Evolutionary conservation across 495 filamentous ascomycete species (phyloP), one percentile per base, ranked within the genome.

Genomic region (Lasiosphaeria ovina): DNA sequence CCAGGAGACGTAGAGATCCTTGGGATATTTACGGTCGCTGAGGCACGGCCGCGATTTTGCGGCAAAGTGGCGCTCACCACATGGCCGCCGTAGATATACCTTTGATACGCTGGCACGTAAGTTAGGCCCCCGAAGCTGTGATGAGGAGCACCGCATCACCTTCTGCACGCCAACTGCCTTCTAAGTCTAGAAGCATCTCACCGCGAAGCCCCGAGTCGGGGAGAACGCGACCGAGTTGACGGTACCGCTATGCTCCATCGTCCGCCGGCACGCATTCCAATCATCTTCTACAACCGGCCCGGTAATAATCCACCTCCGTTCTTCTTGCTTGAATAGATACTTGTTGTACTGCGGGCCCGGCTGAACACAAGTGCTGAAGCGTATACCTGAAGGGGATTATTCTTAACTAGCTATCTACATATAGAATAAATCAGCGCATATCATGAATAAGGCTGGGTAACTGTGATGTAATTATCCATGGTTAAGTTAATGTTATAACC

Each of bases 231-330:
- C 54, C 12, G 55, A 58, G n/a, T 36, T 58, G 55, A 58, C 55
- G 24, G 4, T 24, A 50, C 45, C 32, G 55, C 44, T 58, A 58
- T 58, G 55, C 53, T 52, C 55, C 12, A 58, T n/a, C 55, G 55
- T 58, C 44, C 45, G 57, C 34, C 11, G 17, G 57, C 57, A 59
- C 17, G 57, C 57, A 59, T 59, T 59, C 57, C 57, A 59, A 45
- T 59, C 38, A 16, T 42, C 36, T 54, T 59, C 57, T 59, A 59
- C 57, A 16, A 51, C 57, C 48, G 57, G 57, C 31, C n/a, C 35
- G 7, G 57, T 45, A 24, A 12, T 59, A 51, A 59, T 51, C 57
- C 57, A 59, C 45, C 47, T 59, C 45, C 12, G 49, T 59, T 59
- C 47, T 59, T 59, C 57, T 32, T 50, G 45, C 47, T 51, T 58